Base-by-base conservation (phyloP, 257 asterid species). In the Datura wrightii region DNA sequence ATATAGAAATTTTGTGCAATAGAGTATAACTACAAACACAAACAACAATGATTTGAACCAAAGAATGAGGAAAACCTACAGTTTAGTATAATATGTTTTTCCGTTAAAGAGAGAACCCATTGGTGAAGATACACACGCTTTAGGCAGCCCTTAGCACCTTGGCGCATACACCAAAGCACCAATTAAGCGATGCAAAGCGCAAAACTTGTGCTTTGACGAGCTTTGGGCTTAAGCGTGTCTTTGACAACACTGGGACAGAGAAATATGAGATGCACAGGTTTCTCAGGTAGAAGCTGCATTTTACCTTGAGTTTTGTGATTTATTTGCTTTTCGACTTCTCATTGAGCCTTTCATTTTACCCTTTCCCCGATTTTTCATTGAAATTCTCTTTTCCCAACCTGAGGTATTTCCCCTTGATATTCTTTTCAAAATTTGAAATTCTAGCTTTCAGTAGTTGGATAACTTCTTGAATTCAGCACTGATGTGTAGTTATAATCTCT, bases 61-160 rank as follows among this genome's bases (percentile, higher is more conserved):
- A 13, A 36, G 74, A 66, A 63, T 63, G 71, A 63, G 71, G 10
- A 10, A 63, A 63, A 63, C 4, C 71, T 63, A 63, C 42, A 34
- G 11, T 31, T 63, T 31, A 63, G 36, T 34, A 41, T 66, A 36
- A 39, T 13, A 11, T 34, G 18, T 36, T 66, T 55, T 36, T 19
- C 46, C 39, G 14, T 66, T 66, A 66, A 66, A 36, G 48, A 36
- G 5, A 13, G 42, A 63, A 66, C 41, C 41, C 74, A 66, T 6
- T 66, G 74, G 19, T 66, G 46, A 66, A 36, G 46, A 19, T 66
- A 42, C 48, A 65, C 72, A 13, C 8, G 39, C 74, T 34, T 66
- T 66, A 36, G 74, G 74, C 74, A 66, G 74, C 48, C 19, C 46
- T 36, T 66, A 66, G 74, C 48, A 66, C 74, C 74, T 65, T 37